Evolutionary conservation across 1,284 basidiomycete genomes (phyloP).

Genomic region (Anthracocystis setariae): DNA sequence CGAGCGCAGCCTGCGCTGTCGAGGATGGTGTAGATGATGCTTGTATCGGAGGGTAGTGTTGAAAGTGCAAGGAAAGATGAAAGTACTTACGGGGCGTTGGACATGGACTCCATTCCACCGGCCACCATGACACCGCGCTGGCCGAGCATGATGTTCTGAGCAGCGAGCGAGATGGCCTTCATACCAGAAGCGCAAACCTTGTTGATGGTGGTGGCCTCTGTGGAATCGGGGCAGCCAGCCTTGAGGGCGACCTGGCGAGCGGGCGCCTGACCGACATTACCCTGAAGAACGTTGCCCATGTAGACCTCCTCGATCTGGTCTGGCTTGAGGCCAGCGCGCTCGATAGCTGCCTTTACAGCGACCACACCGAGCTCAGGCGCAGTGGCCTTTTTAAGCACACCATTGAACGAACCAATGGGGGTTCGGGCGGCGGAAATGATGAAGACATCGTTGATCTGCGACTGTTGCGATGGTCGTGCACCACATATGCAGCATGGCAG

Average conservation of each 20-base stretch:
- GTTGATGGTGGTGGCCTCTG: slow-evolving; percentile 98
- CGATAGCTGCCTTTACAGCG: slow-evolving; percentile 86
- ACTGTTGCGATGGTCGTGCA: slow-evolving; percentile 8
- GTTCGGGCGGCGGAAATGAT: slow-evolving; percentile 95
- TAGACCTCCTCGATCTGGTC: slow-evolving; percentile 89
- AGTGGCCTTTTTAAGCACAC: slow-evolving; percentile 84
- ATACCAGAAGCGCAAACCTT: slow-evolving; percentile 72
- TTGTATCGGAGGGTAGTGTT: slow-evolving; percentile 1
- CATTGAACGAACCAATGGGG: slow-evolving; percentile 92
- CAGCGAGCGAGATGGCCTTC: slow-evolving; percentile 70
- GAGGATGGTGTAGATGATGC: neutral
- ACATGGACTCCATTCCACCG: slow-evolving; percentile 71
- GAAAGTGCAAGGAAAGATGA: slow-evolving; percentile 1
- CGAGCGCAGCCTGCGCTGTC: neutral
- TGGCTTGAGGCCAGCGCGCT: slow-evolving; percentile 81
- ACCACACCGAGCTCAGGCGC: slow-evolving; percentile 89
- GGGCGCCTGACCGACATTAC: slow-evolving; percentile 69
- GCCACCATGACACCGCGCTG: slow-evolving; percentile 69
- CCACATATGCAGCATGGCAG: neutral
- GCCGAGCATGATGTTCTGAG: slow-evolving; percentile 70
- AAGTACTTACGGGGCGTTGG: slow-evolving; percentile 68
- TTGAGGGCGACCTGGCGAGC: slow-evolving; percentile 76
- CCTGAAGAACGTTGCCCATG: slow-evolving; percentile 80
- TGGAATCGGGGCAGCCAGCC: slow-evolving; percentile 83
- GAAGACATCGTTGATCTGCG: slow-evolving; percentile 75